Base-by-base conservation (phyloP, 768 basidiomycete genomes). In the Boletus sensibilis region DNA sequence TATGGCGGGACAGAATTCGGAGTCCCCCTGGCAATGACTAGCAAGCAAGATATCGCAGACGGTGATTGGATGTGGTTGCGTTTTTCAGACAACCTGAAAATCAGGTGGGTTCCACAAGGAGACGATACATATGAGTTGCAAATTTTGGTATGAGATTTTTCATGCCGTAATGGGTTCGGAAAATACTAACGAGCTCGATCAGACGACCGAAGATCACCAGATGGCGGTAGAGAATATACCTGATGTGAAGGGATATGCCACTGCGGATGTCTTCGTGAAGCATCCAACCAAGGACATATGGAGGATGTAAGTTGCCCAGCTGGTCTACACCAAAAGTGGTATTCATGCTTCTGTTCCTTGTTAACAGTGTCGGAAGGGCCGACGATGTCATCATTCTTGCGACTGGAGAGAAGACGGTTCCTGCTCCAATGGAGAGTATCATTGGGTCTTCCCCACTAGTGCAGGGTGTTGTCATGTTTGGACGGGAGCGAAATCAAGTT, bases 221-320 rank as follows among this genome's bases (percentile, higher is more conserved):
- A 53, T 61, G 45, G 58, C 64, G 0, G 40, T 70, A 11, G 55
- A 71, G 43, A 81, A 81, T 58, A 48, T 76, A 2, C 61, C 73
- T 1, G 80, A 78, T 3, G 59, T 62, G 18, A 65, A 68, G 21
- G 78, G 74, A 12, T 80, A 78, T 44, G 69, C 76, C 2, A 79
- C 79, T 1, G 64, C 69, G 1, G 82, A 82, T 61, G 42, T 82
- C 2, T 66, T 82, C 16, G 55, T 71, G 1, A 72, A 74, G 27
- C 82, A 82, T 60, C 78, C 81, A 0, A 74, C 72, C 0, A 75
- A 73, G 6, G 68, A 75, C 1, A 40, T 72, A 16, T 83, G 70
- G 72, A 72, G 62, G 50, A 62, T 82, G 37, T 63, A 37, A n/a
- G 70, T 50, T 5, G 1, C 12, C 9, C 7, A 2, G 14, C 4